These are phyloP conservation scores for Mortierella sp. DNA, from an alignment of 371 early-diverging fungal genomes.

Conservation along the genomic window DNA sequence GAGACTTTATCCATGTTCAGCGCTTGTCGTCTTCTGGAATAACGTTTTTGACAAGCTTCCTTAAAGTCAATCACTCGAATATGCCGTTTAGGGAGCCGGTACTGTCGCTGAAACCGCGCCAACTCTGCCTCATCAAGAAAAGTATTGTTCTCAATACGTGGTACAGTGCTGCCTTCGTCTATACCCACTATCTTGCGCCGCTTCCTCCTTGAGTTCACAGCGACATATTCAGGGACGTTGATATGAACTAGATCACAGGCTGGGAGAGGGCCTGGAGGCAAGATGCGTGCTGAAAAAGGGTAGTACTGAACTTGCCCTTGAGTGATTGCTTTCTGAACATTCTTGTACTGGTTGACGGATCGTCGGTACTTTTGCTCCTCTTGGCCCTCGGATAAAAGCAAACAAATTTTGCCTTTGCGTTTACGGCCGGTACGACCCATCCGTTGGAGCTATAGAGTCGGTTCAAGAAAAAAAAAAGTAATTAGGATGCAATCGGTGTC, in stretches of 20 bases:
- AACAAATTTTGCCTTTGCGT: conserved; percentile 83
- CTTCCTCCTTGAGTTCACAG: neutral
- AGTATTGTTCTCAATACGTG: neutral
- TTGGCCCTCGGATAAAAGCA: conserved; percentile 82
- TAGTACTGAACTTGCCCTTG: conserved; percentile 57
- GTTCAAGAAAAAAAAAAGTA: conserved; percentile 36
- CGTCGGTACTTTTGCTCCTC: conserved; percentile 79
- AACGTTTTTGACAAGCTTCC: conserved; percentile 3
- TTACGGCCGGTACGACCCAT: conserved; percentile 96
- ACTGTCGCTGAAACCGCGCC: conserved; percentile 33
- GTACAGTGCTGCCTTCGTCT: neutral
- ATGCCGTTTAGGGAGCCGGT: conserved; percentile 19
- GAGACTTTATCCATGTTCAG: conserved; percentile 15
- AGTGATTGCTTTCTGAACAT: conserved; percentile 65
- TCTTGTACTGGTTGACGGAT: conserved; percentile 69
- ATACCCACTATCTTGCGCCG: conserved; percentile 17
- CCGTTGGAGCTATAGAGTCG: conserved; percentile 85
- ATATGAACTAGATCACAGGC: conserved; percentile 31
- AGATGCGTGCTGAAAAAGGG: conserved; percentile 49
- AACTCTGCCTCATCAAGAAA: conserved; percentile 35
- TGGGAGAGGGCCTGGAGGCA: conserved; percentile 28
- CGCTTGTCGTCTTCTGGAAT: conserved; percentile 11
- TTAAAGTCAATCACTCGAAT: conserved; percentile 20
- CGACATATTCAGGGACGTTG: conserved; percentile 26
- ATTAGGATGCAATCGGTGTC: too few species aligned